Evolutionary conservation across 805 yeast genomes (phyloP), one percentile per base, ranked within the genome.

Genomic region (Saturnispora mendoncae): DNA sequence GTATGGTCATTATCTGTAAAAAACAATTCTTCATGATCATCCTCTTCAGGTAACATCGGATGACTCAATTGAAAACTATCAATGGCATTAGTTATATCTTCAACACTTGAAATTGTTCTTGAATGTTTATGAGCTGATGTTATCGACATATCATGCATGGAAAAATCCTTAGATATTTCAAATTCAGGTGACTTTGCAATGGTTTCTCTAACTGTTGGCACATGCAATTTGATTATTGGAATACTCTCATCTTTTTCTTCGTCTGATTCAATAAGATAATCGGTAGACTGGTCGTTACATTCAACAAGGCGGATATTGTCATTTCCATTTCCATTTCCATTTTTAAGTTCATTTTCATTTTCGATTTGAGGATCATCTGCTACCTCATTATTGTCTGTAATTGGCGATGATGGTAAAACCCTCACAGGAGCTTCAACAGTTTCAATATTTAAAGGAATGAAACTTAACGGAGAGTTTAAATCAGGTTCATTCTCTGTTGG

Each of bases 71-170:
- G 47, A 27, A 47, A 47, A 12, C 32, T 39, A 4, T 47, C 44
- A 1, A 47, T 18, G 2, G 43, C 50, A 39, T 38, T 47, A 4
- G 47, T 47, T 6, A 47, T 47, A 31, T 47, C 50, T 29, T 44
- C 50, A 12, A 47, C 41, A 42, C 50, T 47, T 10, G 50, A 47
- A n/a, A 47, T 39, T 3, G 47, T 47, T 31, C 47, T 44, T 13
- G 47, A 42, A 38, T 47, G 50, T 17, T 42, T 42, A 40, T 47
- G 50, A 12, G 17, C 21, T 4, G 35, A 24, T n/a, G 20, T 6
- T 7, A 3, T 19, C 4, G 30, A 12, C 9, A 9, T 8, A 6
- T 26, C 24, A 21, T 13, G 12, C 5, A 26, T 23, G 10, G 29
- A n/a, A 23, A 39, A 39, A 23, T 18, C 12, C n/a, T 26, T 33